A percentile compares a stretch with the other conserved stretches of the same genome.
phyloP scores from a whole-genome alignment of 2,329 filamentous ascomycete species.

The Botrytis aclada region DNA sequence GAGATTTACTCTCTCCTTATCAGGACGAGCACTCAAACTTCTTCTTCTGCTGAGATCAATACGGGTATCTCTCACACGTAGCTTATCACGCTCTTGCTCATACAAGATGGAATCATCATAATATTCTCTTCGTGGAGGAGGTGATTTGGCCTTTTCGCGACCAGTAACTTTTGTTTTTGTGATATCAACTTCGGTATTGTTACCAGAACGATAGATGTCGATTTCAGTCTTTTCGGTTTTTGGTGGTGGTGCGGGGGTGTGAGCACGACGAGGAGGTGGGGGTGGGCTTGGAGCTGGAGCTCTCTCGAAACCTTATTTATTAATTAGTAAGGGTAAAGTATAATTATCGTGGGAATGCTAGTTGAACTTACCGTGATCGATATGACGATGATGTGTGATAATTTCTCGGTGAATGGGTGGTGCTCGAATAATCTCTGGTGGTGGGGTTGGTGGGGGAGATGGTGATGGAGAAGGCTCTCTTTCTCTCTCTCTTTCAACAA shows the following conservation, averaged over 20 bases:
- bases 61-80: slow-evolving; percentile 39
- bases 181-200: slow-evolving; percentile 58
- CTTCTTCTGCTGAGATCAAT: slow-evolving; percentile 31
- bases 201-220: slow-evolving; percentile 55
- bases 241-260: slow-evolving; percentile 34
- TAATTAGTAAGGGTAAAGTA: slow-evolving; percentile 11
- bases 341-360: background rate
- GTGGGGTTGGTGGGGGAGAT: slow-evolving; percentile 26
- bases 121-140: slow-evolving; percentile 39
- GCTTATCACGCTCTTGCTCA: slow-evolving; percentile 42
- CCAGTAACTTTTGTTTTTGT: slow-evolving; percentile 24
- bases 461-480: slow-evolving; percentile 32
- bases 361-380: slow-evolving; percentile 72
- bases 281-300: slow-evolving; percentile 24
- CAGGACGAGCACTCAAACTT: slow-evolving; percentile 33
- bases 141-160: slow-evolving; percentile 25
- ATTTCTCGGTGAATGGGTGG: slow-evolving; percentile 85
- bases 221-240: slow-evolving; percentile 52
- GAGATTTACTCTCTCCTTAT: slow-evolving; percentile 27
- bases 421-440: slow-evolving; percentile 59
- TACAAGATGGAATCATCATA: slow-evolving; percentile 67
- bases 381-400: slow-evolving; percentile 75
- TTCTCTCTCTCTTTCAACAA: slow-evolving; percentile 26
- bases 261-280: slow-evolving; percentile 24
- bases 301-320: slow-evolving; percentile 34